Evolutionary conservation across 805 yeast genomes (phyloP).

Genomic region (Lipomyces orientalis): DNA sequence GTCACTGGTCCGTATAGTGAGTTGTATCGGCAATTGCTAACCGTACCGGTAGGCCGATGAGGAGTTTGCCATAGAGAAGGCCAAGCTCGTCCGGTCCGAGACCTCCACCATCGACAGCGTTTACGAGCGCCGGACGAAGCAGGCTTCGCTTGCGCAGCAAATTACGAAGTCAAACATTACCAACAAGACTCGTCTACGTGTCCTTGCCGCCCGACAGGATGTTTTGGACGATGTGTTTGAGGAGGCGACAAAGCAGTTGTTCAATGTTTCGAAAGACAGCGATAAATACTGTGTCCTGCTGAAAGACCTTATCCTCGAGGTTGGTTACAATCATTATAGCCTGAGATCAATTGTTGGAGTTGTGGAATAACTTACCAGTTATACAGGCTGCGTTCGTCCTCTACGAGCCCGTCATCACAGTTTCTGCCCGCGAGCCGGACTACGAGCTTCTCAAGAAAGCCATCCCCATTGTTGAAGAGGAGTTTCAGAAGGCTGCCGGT

Average conservation of each 20-base stretch:
- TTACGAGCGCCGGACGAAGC: slow-evolving; percentile 83
- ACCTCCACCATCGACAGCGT: slow-evolving; percentile 82
- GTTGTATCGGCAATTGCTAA: neutral
- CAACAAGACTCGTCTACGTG: slow-evolving; percentile 91
- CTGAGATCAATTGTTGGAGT: neutral
- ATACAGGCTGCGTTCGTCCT: slow-evolving; percentile 60
- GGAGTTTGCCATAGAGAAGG: slow-evolving; percentile 97
- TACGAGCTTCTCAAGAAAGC: slow-evolving; percentile 65
- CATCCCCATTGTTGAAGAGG: slow-evolving; percentile 62
- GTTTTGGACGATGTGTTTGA: slow-evolving; percentile 76
- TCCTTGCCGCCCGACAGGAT: slow-evolving; percentile 83
- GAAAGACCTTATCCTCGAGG: slow-evolving; percentile 79
- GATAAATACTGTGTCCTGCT: slow-evolving; percentile 70
- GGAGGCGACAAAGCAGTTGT: slow-evolving; percentile 67
- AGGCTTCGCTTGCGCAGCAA: slow-evolving; percentile 91
- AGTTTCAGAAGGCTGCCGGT: slow-evolving; percentile 67
- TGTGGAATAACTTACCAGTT: neutral
- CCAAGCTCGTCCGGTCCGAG: slow-evolving; percentile 91
- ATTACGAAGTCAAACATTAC: slow-evolving; percentile 93
- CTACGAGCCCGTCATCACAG: slow-evolving; percentile 69
- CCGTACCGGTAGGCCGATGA: slow-evolving; percentile 70
- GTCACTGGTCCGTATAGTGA: neutral
- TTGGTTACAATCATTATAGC: neutral
- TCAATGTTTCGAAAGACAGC: slow-evolving; percentile 60
- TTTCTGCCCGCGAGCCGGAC: slow-evolving; percentile 74